Base-by-base conservation (phyloP, 2,329 filamentous ascomycete genomes). In the Aspergillus cejpii region DNA sequence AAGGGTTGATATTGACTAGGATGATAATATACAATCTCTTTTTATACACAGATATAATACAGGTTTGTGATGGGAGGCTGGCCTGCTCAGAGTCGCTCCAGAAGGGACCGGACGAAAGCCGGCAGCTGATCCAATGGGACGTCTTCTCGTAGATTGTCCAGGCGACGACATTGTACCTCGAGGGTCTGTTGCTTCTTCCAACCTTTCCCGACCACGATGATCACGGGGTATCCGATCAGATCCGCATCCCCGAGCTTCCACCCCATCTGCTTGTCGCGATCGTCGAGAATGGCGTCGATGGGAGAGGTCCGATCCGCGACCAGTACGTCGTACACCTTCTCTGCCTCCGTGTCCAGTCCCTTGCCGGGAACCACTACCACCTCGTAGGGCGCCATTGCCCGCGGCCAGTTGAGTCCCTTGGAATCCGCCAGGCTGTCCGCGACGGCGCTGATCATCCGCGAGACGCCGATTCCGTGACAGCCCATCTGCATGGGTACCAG, bases 201-300 rank as follows among this genome's bases (percentile, higher is more conserved):
- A 3, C 72, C 72, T 50, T 78, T 83, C 0, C 91, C 91, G 24
- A 97, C 65, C 1, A 96, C 75, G 10, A 96, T 74, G 6, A 91
- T 74, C 10, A 97, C 74, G 0, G 91, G 91, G 63, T 94, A 95
- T 2, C 92, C 92, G 43, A 91, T 80, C 46, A 92, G 63, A 64
- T 97, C 90, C 1, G 91, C 92, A 68, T 98, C 92, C 28, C 80
- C 81, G 60, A 97, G 72, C 65, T 94, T 97, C 87, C 87, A 95
- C 2, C 80, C 78, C 49, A 96, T 74, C 1, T 77, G 72, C 54
- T 80, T 76, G 21, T 71, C 65, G 14, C 85, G 75, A 65, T 95
- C 89, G 63, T 94, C 89, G 1, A 94, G 66, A 2, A 88, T 74
- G 2, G 77, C 71, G 60, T 94, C 88, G 5, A 85, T 49, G 1